A percentile compares a stretch with the other conserved stretches of the same genome.
These are phyloP conservation scores for Dendrobium huoshanense DNA, from an alignment of 106 monocot species.

Conservation along the genomic window DNA sequence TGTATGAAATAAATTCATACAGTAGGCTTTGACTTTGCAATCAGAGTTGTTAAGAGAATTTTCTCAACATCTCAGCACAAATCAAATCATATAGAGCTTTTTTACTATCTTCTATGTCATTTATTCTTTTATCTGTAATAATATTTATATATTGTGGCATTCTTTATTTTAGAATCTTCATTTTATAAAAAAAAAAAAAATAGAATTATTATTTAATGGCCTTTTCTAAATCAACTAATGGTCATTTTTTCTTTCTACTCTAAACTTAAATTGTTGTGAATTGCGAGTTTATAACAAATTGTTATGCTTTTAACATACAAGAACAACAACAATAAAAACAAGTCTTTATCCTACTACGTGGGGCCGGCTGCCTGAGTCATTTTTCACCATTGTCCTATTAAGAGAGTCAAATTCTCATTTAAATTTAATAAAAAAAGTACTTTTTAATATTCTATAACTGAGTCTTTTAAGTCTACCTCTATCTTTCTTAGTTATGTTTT, in stretches of 20 bases:
- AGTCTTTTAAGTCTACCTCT: too few species aligned
- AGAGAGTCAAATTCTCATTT: too few species aligned
- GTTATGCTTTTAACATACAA: background rate
- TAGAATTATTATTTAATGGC: background rate
- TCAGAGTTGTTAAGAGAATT: too few species aligned
- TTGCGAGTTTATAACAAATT: background rate
- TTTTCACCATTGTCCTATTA: too few species aligned
- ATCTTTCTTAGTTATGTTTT: too few species aligned
- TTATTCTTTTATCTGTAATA: background rate
- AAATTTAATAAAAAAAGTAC: too few species aligned
- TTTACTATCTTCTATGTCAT: background rate
- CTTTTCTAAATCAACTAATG: background rate
- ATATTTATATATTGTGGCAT: background rate
- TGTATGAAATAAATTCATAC: too few species aligned
- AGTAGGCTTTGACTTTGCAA: too few species aligned
- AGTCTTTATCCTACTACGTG: too few species aligned
- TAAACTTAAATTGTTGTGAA: background rate
- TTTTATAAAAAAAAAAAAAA: background rate
- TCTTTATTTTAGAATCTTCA: background rate
- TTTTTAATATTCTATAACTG: too few species aligned
- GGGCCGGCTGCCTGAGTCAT: too few species aligned
- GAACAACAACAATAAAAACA: too few species aligned
- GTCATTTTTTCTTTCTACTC: background rate
- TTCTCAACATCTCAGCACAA: background rate
- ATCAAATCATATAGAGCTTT: background rate